Conservation (phyloP, 371 early-diverging fungal genomes). For the Batrachochytrium dendrobatidis region DNA sequence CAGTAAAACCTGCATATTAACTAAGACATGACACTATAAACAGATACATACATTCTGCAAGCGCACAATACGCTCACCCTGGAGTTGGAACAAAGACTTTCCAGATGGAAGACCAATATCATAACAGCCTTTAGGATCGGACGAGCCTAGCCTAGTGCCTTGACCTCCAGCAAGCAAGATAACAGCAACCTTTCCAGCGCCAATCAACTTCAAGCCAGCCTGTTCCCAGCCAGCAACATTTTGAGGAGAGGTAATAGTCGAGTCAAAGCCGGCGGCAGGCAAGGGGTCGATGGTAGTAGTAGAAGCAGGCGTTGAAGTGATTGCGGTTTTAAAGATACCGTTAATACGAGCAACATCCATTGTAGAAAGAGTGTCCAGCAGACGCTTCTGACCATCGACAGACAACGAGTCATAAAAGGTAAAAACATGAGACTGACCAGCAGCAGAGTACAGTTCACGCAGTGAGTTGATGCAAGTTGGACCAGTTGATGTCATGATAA, state of each 20-base stretch:
- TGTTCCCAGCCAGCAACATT: conserved; percentile 63
- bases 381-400: conserved; percentile 44
- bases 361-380: conserved; percentile 58
- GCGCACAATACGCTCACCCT: conserved; percentile 82
- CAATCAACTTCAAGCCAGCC: conserved; percentile 69
- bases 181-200: conserved; percentile 85
- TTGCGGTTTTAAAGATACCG: conserved; percentile 67
- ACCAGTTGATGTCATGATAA: conserved; percentile 37
- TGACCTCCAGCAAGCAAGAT: conserved; percentile 84
- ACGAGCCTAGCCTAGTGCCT: conserved; percentile 70
- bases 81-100: conserved; percentile 85
- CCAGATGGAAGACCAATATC: conserved; percentile 79
- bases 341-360: conserved; percentile 78
- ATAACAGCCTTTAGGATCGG: conserved; percentile 89
- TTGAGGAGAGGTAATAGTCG: conserved; percentile 54
- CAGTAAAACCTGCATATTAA: too few relatives aligned
- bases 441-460: conserved; percentile 53
- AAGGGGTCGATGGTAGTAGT: conserved; percentile 58
- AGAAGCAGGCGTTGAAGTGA: conserved; percentile 16
- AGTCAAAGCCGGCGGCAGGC: conserved; percentile 65
- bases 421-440: conserved; percentile 89
- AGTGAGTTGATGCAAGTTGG: too few relatives aligned
- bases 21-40: background rate
- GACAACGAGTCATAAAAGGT: conserved; percentile 64
- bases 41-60: conserved; percentile 62